Evolutionary conservation across 75 land plant species (phyloP).

Genomic region (Cunninghamia lanceolata): DNA sequence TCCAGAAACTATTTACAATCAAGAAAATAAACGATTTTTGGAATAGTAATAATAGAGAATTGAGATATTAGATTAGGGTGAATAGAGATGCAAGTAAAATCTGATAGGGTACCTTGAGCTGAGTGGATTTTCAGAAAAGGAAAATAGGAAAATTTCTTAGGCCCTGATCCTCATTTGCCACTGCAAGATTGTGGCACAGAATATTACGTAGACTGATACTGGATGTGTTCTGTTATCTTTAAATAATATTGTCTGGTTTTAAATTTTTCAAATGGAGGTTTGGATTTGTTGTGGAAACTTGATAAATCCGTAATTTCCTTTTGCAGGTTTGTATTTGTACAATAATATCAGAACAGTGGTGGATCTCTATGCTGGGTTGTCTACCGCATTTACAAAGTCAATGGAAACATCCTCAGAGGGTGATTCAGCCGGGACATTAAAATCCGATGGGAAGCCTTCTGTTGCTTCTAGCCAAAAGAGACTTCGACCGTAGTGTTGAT

Average conservation of each 20-base stretch:
- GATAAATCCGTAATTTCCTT: no score
- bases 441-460: no score
- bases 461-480: no score
- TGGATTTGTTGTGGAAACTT: neutral
- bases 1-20: neutral
- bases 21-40: neutral
- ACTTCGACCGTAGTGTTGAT: no score
- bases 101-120: neutral
- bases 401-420: no score
- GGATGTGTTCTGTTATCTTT: neutral
- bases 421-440: no score
- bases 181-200: neutral
- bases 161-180: neutral
- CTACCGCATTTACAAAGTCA: no score
- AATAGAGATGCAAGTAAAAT: neutral
- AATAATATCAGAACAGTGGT: no score
- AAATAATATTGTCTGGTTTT: neutral
- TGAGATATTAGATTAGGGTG: neutral
- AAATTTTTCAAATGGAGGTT: neutral
- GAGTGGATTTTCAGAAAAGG: neutral
- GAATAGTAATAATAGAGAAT: no score
- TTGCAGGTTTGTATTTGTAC: no score
- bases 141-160: neutral
- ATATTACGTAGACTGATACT: neutral
- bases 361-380: no score